Evolutionary conservation across 495 filamentous ascomycete genomes (phyloP).

Genomic region (Baudoinia panamericana): DNA sequence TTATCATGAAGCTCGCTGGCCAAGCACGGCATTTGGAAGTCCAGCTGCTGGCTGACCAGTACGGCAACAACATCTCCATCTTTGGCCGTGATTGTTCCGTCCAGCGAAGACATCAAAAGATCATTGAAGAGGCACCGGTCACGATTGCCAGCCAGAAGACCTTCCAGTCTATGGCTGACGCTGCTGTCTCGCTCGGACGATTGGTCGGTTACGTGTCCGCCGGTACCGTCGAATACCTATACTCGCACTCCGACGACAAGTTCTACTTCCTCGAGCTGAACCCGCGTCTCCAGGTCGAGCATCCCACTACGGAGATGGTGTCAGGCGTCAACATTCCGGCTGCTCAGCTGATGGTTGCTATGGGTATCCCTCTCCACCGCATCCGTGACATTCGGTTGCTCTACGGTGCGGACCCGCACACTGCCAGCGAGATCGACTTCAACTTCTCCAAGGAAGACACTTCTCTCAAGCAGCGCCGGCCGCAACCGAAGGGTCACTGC

Average conservation of each 20-base stretch:
- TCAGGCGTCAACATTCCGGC: constrained; percentile 94
- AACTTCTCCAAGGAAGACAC: constrained; percentile 83
- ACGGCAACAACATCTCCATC: constrained; percentile 98
- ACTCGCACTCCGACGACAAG: constrained; percentile 95
- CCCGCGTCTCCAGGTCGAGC: constrained; percentile 96
- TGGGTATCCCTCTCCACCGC: constrained; percentile 92
- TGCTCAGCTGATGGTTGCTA: constrained; percentile 95
- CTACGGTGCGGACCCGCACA: constrained; percentile 88
- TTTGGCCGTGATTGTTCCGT: constrained; percentile 99
- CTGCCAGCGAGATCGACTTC: constrained; percentile 82
- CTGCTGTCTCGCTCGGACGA: constrained; percentile 81
- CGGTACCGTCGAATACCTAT: constrained; percentile 97
- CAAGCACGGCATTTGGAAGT: constrained; percentile 96
- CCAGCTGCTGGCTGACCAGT: constrained; percentile 93
- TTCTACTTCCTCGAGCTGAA: constrained; percentile 99
- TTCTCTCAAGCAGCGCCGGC: constrained; percentile 71
- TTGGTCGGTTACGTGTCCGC: constrained; percentile 97
- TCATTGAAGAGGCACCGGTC: constrained; percentile 97
- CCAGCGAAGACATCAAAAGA: constrained; percentile 97
- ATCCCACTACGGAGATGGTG: constrained; percentile 99
- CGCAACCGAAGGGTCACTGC: constrained; percentile 87
- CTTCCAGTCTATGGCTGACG: constrained; percentile 93
- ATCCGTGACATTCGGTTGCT: constrained; percentile 92
- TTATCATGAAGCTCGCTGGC: constrained; percentile 99
- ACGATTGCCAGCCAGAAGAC: constrained; percentile 81